phyloP scores from a whole-genome alignment of 2,329 filamentous ascomycete genomes.

The Cryoendolithus antarcticus region DNA sequence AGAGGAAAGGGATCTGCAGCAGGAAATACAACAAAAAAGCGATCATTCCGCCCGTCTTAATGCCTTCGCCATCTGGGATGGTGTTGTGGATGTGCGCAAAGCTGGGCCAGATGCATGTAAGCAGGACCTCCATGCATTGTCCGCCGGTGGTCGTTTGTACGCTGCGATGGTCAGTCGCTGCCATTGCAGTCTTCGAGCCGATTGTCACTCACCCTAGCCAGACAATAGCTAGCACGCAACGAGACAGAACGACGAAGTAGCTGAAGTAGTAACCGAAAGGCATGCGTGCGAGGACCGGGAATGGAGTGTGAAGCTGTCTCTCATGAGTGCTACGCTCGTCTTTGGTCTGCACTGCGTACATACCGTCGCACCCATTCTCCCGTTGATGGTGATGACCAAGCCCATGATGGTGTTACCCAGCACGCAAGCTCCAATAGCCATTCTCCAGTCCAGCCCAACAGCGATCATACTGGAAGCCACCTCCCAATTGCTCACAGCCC shows the following conservation, averaged over 20 bases:
- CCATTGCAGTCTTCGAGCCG: not conserved
- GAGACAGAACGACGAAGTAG: slow-evolving; percentile 20
- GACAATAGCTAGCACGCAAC: slow-evolving; percentile 19
- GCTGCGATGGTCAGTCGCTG: slow-evolving; percentile 1
- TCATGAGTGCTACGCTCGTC: slow-evolving; percentile 26
- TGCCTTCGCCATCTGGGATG: slow-evolving; percentile 38
- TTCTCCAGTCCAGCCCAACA: slow-evolving; percentile 42
- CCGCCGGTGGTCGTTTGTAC: slow-evolving; percentile 18
- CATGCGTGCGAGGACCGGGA: slow-evolving; percentile 42
- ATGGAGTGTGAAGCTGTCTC: slow-evolving; percentile 38
- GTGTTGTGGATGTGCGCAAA: slow-evolving; percentile 41
- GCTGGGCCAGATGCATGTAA: slow-evolving; percentile 43
- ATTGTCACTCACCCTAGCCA: slow-evolving; percentile 19
- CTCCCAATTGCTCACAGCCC: slow-evolving; percentile 28
- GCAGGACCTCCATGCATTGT: slow-evolving; percentile 14
- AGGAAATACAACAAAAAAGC: slow-evolving; percentile 45
- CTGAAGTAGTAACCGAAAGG: slow-evolving; percentile 45
- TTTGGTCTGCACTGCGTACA: slow-evolving; percentile 8
- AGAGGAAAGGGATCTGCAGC: slow-evolving; percentile 40
- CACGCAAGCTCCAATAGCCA: slow-evolving; percentile 33
- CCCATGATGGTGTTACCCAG: slow-evolving; percentile 17
- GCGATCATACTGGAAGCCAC: slow-evolving; percentile 37
- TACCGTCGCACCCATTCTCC: slow-evolving; percentile 41
- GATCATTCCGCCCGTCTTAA: slow-evolving; percentile 43
- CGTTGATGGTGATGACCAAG: slow-evolving; percentile 35